A percentile compares a stretch with the other conserved stretches of the same genome.
Conservation (phyloP, 768 basidiomycete genomes). For the Lentinula aciculospora region DNA sequence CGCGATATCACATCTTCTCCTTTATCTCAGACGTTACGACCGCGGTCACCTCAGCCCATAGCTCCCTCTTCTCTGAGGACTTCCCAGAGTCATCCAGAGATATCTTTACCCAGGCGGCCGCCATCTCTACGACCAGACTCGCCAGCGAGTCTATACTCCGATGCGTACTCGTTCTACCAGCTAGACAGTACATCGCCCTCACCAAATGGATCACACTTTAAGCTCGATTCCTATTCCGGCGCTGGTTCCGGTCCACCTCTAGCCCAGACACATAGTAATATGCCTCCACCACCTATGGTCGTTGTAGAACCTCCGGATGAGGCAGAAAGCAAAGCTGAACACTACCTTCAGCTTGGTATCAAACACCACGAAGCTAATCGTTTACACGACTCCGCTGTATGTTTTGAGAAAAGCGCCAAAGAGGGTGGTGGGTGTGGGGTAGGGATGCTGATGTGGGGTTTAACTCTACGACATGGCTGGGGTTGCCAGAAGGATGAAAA, state of each 20-base stretch:
- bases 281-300: neutral
- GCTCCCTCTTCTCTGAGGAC: slow-evolving; percentile 7
- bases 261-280: neutral
- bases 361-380: slow-evolving; percentile 73
- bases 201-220: slow-evolving; percentile 10
- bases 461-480: slow-evolving; percentile 85
- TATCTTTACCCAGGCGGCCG: slow-evolving; percentile 23
- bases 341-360: slow-evolving; percentile 74
- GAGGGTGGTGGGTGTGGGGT: slow-evolving; percentile 76
- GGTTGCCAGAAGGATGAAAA: slow-evolving; percentile 77
- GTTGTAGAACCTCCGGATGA: neutral
- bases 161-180: slow-evolving; percentile 63
- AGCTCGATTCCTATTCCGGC: neutral
- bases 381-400: slow-evolving; percentile 29
- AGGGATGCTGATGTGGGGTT: slow-evolving; percentile 92
- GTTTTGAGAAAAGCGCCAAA: slow-evolving; percentile 60
- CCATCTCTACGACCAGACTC: slow-evolving; percentile 31
- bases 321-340: slow-evolving; percentile 40
- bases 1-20: neutral
- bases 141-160: slow-evolving; percentile 44
- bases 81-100: slow-evolving; percentile 7
- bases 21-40: neutral
- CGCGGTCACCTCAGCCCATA: neutral
- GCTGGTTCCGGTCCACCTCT: neutral
- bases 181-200: slow-evolving; percentile 36